Evolutionary conservation across 805 yeast species (phyloP).

Genomic region (Candida nanaspora): DNA sequence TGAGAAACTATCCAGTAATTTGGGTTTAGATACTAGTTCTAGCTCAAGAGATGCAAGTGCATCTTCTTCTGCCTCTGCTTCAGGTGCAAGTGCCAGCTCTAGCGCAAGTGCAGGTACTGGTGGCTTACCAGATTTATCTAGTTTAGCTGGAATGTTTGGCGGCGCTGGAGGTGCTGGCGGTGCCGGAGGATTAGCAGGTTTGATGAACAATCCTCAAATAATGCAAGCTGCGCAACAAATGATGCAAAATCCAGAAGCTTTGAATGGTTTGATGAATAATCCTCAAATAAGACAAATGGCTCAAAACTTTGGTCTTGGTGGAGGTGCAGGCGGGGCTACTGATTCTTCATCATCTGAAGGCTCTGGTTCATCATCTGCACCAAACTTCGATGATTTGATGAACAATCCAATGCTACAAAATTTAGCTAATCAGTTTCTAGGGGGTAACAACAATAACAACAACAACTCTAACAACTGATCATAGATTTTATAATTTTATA

Average conservation of each 20-base stretch:
- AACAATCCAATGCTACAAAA: constrained; percentile 72
- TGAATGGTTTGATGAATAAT: constrained; percentile 67
- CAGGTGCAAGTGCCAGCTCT: constrained; percentile 16
- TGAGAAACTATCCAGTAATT: constrained; percentile 51
- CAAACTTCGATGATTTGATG: constrained; percentile 64
- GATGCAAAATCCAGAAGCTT: constrained; percentile 80
- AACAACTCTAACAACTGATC: constrained; percentile 6
- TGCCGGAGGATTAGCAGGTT: constrained; percentile 45
- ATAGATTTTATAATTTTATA: too few relatives aligned
- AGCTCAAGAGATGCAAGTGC: constrained; percentile 4
- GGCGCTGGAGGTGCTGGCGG: constrained; percentile 66
- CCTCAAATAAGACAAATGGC: constrained; percentile 86
- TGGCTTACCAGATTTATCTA: constrained; percentile 74
- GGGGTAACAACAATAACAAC: constrained; percentile 27
- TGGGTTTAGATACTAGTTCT: too few relatives aligned
- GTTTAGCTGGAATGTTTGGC: constrained; percentile 51
- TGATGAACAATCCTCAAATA: constrained; percentile 87
- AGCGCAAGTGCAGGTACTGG: constrained; percentile 29
- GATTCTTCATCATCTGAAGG: too few relatives aligned
- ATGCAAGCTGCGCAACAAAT: constrained; percentile 83
- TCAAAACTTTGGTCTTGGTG: constrained; percentile 61
- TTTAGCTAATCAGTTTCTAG: constrained; percentile 66
- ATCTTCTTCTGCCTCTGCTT: constrained; percentile 8
- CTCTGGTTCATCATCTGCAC: constrained; percentile 25
- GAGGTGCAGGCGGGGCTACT: constrained; percentile 28